A percentile compares a stretch with the other conserved stretches of the same genome.
These are phyloP conservation scores for Candida frijolesensis DNA, from an alignment of 1,139 yeast species.

Conservation along the genomic window DNA sequence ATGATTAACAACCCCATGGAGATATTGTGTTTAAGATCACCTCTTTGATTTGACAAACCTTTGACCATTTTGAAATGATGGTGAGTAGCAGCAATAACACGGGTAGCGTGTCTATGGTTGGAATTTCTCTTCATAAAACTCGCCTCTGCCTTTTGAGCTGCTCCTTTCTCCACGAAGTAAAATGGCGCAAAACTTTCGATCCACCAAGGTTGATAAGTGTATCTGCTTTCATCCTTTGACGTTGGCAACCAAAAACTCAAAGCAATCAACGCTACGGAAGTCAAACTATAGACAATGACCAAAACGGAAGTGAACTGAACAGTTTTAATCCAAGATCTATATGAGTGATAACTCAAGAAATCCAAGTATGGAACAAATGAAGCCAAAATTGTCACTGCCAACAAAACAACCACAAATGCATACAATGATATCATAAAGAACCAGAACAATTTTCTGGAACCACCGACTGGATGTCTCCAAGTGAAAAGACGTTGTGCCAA, in stretches of 20 bases:
- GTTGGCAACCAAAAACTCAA: slow-evolving; percentile 47
- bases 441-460: slow-evolving; percentile 41
- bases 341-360: slow-evolving; percentile 26
- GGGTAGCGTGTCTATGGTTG: slow-evolving; percentile 45
- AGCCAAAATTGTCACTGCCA: slow-evolving; percentile 36
- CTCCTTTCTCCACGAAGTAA: slow-evolving; percentile 41
- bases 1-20: slow-evolving; percentile 34
- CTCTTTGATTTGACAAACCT: slow-evolving; percentile 43
- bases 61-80: slow-evolving; percentile 46
- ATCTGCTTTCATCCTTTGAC: slow-evolving; percentile 45
- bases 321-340: slow-evolving; percentile 28
- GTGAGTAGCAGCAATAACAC: slow-evolving; percentile 49
- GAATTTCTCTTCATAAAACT: slow-evolving; percentile 47
- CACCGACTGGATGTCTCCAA: slow-evolving; percentile 53
- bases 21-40: slow-evolving; percentile 37
- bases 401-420: slow-evolving; percentile 29
- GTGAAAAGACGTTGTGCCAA: slow-evolving; percentile 47
- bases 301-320: slow-evolving; percentile 35
- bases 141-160: slow-evolving; percentile 43
- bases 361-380: slow-evolving; percentile 39
- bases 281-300: slow-evolving; percentile 37
- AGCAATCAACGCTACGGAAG: slow-evolving; percentile 36
- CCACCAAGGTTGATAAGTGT: slow-evolving; percentile 54
- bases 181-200: slow-evolving; percentile 45
- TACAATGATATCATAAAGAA: slow-evolving; percentile 35